Conservation (phyloP, 1,284 basidiomycete genomes). For the Cutaneotrichosporon cutaneum region DNA sequence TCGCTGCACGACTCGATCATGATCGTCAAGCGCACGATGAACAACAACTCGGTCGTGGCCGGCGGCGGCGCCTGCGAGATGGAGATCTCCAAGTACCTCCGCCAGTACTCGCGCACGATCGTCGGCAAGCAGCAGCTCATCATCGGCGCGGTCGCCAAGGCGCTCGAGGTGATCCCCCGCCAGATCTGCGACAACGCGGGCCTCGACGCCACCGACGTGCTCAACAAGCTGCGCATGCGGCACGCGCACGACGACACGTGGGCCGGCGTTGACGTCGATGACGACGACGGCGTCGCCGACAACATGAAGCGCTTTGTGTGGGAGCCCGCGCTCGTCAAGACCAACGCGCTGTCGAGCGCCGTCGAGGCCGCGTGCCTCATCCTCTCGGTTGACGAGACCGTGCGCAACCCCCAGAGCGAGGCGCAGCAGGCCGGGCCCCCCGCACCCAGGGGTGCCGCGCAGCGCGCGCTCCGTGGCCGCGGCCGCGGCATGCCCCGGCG, state of each 20-base stretch:
- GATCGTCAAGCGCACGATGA: constrained; percentile 97
- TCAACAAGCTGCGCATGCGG: constrained; percentile 96
- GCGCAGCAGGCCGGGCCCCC: constrained; percentile 65
- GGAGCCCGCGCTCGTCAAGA: constrained; percentile 95
- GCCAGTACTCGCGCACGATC: constrained; percentile 86
- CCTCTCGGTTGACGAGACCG: constrained; percentile 91
- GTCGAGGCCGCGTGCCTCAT: constrained; percentile 96
- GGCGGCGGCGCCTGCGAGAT: constrained; percentile 99
- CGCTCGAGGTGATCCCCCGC: constrained; percentile 94
- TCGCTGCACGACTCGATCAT: constrained; percentile 98
- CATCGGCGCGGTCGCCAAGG: constrained; percentile 93
- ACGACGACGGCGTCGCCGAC: constrained; percentile 86
- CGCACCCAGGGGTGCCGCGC: constrained; percentile 78
- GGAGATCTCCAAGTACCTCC: constrained; percentile 91
- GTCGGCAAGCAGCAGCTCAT: constrained; percentile 96
- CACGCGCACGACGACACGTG: constrained; percentile 83
- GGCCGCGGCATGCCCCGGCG: constrained; percentile 17
- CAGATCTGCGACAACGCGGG: constrained; percentile 99
- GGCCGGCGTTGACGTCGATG: constrained; percentile 95
- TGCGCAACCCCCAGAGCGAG: constrained; percentile 88
- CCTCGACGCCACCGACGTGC: constrained; percentile 92
- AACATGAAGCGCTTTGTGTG: constrained; percentile 98
- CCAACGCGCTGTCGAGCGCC: constrained; percentile 91
- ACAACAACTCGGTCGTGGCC: constrained; percentile 93
- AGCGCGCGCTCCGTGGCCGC: constrained; percentile 75